Evolutionary conservation across 2,329 filamentous ascomycete genomes (phyloP).

Genomic region (Helotiales sp.): DNA sequence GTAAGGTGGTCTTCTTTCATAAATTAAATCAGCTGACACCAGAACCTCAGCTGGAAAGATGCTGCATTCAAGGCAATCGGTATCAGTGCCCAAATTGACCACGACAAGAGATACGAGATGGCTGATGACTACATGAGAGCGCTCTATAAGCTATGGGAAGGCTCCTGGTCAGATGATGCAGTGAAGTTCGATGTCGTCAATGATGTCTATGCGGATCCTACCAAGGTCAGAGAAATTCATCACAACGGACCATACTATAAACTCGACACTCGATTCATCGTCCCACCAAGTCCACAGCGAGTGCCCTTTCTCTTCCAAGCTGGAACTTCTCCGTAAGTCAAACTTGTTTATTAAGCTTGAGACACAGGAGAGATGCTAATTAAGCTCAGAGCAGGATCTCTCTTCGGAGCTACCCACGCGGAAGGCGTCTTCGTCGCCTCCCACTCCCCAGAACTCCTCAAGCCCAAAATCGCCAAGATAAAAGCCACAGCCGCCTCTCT

Average conservation of each 20-base stretch:
- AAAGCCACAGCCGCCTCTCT: slow-evolving; percentile 52
- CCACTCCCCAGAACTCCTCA: slow-evolving; percentile 3
- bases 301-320: slow-evolving; percentile 71
- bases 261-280: slow-evolving; percentile 64
- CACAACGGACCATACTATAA: slow-evolving; percentile 63
- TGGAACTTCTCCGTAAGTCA: slow-evolving; percentile 59
- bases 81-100: slow-evolving; percentile 46
- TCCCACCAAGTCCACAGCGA: slow-evolving; percentile 65
- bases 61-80: slow-evolving; percentile 47
- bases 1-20: slow-evolving; percentile 58
- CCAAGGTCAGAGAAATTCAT: slow-evolving; percentile 34
- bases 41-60: neutral
- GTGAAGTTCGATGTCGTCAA: neutral
- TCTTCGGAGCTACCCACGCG: slow-evolving; percentile 4
- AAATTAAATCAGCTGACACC: slow-evolving; percentile 28
- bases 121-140: slow-evolving; percentile 1
- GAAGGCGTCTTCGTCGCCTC: slow-evolving; percentile 10
- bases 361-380: neutral
- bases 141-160: slow-evolving; percentile 2
- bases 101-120: slow-evolving; percentile 3
- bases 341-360: too few species aligned
- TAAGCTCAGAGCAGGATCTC: slow-evolving; percentile 35
- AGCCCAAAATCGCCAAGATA: slow-evolving; percentile 50
- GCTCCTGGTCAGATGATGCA: slow-evolving; percentile 1
- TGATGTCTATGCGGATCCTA: neutral